These are phyloP conservation scores for Thalia dealbata DNA, from an alignment of 176 grass and related monocot genomes.

Conservation along the genomic window DNA sequence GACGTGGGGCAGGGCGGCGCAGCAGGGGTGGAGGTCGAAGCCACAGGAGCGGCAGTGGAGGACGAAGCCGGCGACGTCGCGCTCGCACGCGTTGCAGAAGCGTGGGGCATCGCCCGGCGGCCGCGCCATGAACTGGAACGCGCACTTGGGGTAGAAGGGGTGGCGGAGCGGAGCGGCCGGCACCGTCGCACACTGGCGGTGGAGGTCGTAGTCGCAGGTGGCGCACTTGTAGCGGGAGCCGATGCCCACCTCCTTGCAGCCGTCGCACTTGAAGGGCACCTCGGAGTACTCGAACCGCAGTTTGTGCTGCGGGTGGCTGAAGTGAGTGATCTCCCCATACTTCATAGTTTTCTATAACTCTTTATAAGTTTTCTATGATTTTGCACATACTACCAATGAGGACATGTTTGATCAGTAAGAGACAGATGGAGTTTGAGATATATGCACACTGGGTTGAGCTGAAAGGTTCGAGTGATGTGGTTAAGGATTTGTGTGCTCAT, in stretches of 20 bases:
- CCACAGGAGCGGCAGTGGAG: conserved; percentile 84
- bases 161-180: conserved; percentile 54
- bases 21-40: conserved; percentile 92
- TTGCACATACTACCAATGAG: not conserved
- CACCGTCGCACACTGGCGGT: conserved; percentile 74
- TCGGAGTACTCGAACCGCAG: conserved; percentile 66
- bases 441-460: not conserved
- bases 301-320: conserved; percentile 89
- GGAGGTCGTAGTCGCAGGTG: conserved; percentile 78
- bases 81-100: conserved; percentile 91
- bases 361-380: not conserved
- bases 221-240: conserved; percentile 67
- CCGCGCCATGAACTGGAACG: conserved; percentile 59
- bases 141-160: conserved; percentile 76
- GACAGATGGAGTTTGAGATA: not conserved
- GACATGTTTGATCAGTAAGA: not conserved
- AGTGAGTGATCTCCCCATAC: conserved; percentile 74
- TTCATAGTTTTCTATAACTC: conserved; percentile 28
- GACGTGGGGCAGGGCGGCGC: conserved; percentile 65
- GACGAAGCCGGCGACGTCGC: conserved; percentile 56
- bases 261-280: conserved; percentile 81
- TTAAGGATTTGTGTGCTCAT: not conserved
- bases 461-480: not conserved
- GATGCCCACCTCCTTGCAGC: conserved; percentile 76
- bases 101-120: conserved; percentile 30